Base-by-base conservation (phyloP, 2,329 filamentous ascomycete species). In the Xylariaceae sp. region DNA sequence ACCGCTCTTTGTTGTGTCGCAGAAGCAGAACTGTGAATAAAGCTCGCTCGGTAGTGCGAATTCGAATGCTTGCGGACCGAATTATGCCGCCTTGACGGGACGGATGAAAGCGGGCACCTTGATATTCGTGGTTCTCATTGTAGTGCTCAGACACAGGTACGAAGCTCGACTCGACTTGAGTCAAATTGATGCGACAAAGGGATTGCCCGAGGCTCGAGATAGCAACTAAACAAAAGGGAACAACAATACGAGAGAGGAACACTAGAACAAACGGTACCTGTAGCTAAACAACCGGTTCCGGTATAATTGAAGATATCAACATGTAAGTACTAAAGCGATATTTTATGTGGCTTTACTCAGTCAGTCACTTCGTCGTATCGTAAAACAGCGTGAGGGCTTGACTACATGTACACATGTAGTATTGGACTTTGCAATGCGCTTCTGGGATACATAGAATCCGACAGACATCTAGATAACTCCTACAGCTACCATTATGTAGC, bases 151-250 rank as follows among this genome's bases (percentile, higher is more conserved):
- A 31, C 17, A 23, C 14, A 33, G 12, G 23, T 28, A 40, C 24
- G 26, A 46, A 28, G 21, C 26, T 19, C 14, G 24, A 21, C 28
- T 46, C 8, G 26, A 17, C 17, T 17, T 37, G 24, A 44, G 36
- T 41, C 26, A 21, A 28, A 12, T 26, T 11, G 34, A 39, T 41
- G n/a, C n/a, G 19, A 49, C 53, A 50, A 56, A 50, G 51, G 28
- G 17, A 36, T 9, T 11, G 29, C 2, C n/a, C n/a, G n/a, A n/a
- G n/a, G 6, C 19, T 47, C 43, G 19, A 47, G n/a, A 36, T n/a
- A 36, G 28, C n/a, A 17, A 2, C 14, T 21, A 14, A 16, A 24
- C 9, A n/a, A 40, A 51, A 50, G n/a, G n/a, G 31, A 23, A 19
- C 14, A n/a, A 29, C 41, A 17, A 19, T 11, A 3, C 21, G 14